Conservation (phyloP, 164 flowering plant species). For the Chloranthus sessilifolius region DNA sequence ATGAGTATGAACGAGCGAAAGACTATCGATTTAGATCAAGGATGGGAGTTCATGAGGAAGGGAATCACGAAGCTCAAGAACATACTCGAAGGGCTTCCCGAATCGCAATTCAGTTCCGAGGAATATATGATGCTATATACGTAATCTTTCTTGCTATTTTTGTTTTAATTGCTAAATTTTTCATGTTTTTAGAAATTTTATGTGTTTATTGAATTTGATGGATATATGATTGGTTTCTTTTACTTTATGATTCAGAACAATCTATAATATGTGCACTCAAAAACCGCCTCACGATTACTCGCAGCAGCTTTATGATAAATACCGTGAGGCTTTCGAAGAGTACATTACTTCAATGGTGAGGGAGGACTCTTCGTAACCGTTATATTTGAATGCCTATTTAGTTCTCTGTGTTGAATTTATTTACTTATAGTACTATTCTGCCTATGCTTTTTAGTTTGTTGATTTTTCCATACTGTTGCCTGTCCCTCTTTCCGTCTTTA, state of each 20-base stretch:
- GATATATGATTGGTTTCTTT: slow-evolving; percentile 4
- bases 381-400: too few relatives aligned
- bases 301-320: slow-evolving; percentile 76
- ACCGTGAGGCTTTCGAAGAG: slow-evolving; percentile 61
- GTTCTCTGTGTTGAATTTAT: too few relatives aligned
- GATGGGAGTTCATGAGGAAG: slow-evolving; percentile 74
- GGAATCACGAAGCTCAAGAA: slow-evolving; percentile 71
- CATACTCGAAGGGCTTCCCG: slow-evolving; percentile 67
- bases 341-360: slow-evolving; percentile 64
- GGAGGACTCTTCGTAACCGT: too few relatives aligned
- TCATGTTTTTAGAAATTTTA: not conserved
- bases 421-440: too few relatives aligned
- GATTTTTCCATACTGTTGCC: too few relatives aligned
- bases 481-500: too few relatives aligned
- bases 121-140: slow-evolving; percentile 84
- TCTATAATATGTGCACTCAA: slow-evolving; percentile 91
- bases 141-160: slow-evolving; percentile 29
- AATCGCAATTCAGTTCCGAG: slow-evolving; percentile 58
- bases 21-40: slow-evolving; percentile 62
- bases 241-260: slow-evolving; percentile 44
- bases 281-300: slow-evolving; percentile 87
- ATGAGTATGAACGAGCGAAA: slow-evolving; percentile 45
- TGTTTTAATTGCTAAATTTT: not conserved
- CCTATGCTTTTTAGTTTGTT: too few relatives aligned
- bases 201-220: too few relatives aligned